phyloP scores from a whole-genome alignment of 768 basidiomycete genomes.

The Leccinum boreale region DNA sequence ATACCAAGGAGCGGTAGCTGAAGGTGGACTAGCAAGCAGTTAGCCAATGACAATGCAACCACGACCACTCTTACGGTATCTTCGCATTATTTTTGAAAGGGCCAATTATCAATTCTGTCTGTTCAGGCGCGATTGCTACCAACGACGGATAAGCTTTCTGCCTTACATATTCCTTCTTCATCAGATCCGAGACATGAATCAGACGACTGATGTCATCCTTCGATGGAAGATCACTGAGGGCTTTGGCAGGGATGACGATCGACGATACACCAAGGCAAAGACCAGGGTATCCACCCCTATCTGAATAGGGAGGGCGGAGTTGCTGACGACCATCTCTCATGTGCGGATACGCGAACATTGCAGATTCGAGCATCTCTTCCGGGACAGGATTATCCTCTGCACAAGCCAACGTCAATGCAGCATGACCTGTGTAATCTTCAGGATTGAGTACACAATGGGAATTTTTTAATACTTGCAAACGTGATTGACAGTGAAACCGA shows the following conservation, averaged over 20 bases:
- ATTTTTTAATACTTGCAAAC: neutral
- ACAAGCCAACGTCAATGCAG: neutral
- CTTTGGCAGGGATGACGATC: neutral
- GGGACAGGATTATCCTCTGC: slow-evolving; percentile 1
- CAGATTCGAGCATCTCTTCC: neutral
- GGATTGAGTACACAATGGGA: neutral
- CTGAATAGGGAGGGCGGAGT: neutral
- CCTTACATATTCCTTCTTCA: neutral
- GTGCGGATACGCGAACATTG: neutral
- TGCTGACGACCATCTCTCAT: neutral
- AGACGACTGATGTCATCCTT: neutral
- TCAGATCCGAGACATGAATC: neutral
- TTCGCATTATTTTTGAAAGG: neutral
- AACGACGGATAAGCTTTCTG: neutral
- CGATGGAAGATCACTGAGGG: neutral
- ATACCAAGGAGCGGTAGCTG: neutral
- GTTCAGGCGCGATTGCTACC: neutral
- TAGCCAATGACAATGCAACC: neutral
- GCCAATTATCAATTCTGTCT: neutral
- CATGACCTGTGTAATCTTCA: neutral
- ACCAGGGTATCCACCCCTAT: neutral
- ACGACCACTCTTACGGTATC: neutral
- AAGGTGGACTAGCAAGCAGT: neutral
- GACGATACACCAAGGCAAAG: neutral
- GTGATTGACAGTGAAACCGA: neutral